Evolutionary conservation across 2,329 filamentous ascomycete species (phyloP).

Genomic region (Davidsoniella australis): DNA sequence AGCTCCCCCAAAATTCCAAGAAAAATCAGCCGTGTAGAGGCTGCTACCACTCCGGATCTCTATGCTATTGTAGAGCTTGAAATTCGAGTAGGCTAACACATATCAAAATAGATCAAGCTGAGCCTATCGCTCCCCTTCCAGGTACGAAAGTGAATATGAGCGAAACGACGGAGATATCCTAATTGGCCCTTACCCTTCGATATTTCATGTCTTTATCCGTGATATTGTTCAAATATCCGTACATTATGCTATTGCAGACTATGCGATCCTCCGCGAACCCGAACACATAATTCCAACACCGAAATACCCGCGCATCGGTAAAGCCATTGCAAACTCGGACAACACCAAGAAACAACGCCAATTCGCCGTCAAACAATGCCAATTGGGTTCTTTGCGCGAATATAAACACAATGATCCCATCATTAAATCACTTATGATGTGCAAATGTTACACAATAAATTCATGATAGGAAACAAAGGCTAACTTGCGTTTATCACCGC

Average conservation of each 20-base stretch:
- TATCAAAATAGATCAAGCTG: conserved; percentile 61
- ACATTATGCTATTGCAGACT: background rate
- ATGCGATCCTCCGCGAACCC: background rate
- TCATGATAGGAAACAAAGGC: conserved; percentile 4
- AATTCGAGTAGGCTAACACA: background rate
- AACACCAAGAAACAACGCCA: conserved; percentile 1
- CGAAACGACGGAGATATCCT: background rate
- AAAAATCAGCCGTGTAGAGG: too few species aligned
- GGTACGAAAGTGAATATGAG: conserved; percentile 42
- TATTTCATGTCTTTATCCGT: background rate
- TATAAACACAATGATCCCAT: background rate
- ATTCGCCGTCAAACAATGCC: background rate
- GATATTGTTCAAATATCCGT: background rate
- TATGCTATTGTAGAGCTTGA: too few species aligned
- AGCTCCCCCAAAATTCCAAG: too few species aligned
- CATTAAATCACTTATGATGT: background rate
- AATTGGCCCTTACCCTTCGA: background rate
- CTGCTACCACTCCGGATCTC: too few species aligned
- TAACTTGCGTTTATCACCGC: background rate
- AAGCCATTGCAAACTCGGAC: conserved; percentile 2
- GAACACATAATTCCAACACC: background rate
- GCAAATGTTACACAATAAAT: background rate
- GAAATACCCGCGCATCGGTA: background rate
- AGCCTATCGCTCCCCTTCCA: conserved; percentile 94
- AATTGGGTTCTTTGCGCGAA: background rate